These are phyloP conservation scores for Boletus fagicola DNA, from an alignment of 768 basidiomycete genomes.

Conservation along the genomic window DNA sequence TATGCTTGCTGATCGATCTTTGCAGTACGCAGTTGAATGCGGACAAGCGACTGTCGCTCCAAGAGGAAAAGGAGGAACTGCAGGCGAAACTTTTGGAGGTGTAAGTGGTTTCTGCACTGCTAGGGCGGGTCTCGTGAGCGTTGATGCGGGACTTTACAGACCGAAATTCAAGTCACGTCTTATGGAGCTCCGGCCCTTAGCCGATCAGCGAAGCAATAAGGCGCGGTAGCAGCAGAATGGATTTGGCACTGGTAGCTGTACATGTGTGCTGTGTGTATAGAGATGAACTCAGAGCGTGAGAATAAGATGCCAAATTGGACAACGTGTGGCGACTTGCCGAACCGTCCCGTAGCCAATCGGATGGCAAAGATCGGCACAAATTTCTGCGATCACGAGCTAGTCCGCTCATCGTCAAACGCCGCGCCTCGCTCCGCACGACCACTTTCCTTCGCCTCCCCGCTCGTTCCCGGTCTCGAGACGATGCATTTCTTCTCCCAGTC, in stretches of 20 bases:
- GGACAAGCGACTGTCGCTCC: constrained; percentile 82
- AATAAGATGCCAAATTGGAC: background rate
- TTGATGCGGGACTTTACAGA: constrained; percentile 34
- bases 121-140: background rate
- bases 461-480: constrained; percentile 26
- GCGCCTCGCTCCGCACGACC: constrained; percentile 23
- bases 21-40: constrained; percentile 83
- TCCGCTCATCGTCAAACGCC: constrained; percentile 12
- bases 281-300: background rate
- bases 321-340: constrained; percentile 13
- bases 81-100: constrained; percentile 86
- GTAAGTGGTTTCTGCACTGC: constrained; percentile 42
- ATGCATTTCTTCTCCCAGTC: constrained; percentile 88
- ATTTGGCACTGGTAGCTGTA: background rate
- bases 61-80: constrained; percentile 90
- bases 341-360: constrained; percentile 31
- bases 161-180: constrained; percentile 81
- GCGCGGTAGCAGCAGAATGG: background rate
- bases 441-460: constrained; percentile 18
- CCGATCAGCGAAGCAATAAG: constrained; percentile 20
- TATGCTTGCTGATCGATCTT: constrained; percentile 1
- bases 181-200: constrained; percentile 56
- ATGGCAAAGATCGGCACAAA: constrained; percentile 10
- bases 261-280: too few species aligned
- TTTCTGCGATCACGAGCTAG: constrained; percentile 10